These are phyloP conservation scores for Lasiodiplodia sp. DNA, from an alignment of 2,329 filamentous ascomycete genomes.

Conservation along the genomic window DNA sequence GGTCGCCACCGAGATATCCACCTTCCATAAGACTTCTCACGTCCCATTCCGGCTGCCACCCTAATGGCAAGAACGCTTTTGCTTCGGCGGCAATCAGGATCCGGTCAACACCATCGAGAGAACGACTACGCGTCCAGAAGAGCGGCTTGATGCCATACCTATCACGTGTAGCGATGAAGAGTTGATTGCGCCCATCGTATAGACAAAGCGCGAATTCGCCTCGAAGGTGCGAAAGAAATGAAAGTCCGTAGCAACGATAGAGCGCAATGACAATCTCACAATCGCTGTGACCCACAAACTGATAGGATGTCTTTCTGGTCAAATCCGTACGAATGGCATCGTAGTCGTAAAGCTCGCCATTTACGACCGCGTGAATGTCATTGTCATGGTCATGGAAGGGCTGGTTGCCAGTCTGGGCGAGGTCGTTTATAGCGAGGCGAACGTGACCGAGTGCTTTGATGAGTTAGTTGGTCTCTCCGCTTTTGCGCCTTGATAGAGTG, in stretches of 20 bases:
- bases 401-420: slow-evolving; percentile 36
- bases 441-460: slow-evolving; percentile 38
- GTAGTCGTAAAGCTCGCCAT: slow-evolving; percentile 66
- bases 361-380: slow-evolving; percentile 63
- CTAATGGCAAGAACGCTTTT: slow-evolving; percentile 61
- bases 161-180: slow-evolving; percentile 59
- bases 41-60: slow-evolving; percentile 63
- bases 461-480: too few species aligned
- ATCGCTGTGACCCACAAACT: slow-evolving; percentile 57
- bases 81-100: slow-evolving; percentile 61
- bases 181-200: slow-evolving; percentile 53
- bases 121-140: slow-evolving; percentile 52
- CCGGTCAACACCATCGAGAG: slow-evolving; percentile 39
- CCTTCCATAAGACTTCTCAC: slow-evolving; percentile 54
- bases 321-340: slow-evolving; percentile 47
- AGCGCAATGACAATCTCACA: slow-evolving; percentile 62
- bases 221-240: slow-evolving; percentile 56
- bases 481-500: not conserved
- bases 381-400: slow-evolving; percentile 36
- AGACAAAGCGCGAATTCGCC: slow-evolving; percentile 64
- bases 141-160: slow-evolving; percentile 66
- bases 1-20: slow-evolving; percentile 53
- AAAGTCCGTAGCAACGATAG: slow-evolving; percentile 56
- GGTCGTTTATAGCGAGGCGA: slow-evolving; percentile 40
- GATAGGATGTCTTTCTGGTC: slow-evolving; percentile 43